Conservation (phyloP, 768 basidiomycete genomes). For the Lactifluus pinguis region DNA sequence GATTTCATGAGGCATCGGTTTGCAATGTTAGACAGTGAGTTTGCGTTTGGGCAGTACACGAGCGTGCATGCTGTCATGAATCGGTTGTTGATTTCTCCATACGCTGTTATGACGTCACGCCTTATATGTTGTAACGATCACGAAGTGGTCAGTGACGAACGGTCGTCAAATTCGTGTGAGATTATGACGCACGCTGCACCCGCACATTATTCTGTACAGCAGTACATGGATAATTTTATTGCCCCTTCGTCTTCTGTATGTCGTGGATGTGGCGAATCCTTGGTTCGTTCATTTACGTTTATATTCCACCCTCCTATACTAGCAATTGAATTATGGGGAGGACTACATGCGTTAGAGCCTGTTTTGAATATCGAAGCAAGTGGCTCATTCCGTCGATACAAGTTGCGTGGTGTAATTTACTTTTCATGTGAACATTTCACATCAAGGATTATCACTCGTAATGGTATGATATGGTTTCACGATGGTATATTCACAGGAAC, state of each 20-base stretch:
- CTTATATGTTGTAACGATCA: background rate
- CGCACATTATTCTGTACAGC: too few species aligned
- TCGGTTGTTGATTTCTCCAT: background rate
- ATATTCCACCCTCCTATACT: background rate
- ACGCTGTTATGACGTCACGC: background rate
- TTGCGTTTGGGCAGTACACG: background rate
- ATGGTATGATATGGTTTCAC: background rate
- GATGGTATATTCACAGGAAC: background rate
- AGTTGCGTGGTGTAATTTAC: background rate
- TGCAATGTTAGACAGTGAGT: background rate
- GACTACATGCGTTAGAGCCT: background rate
- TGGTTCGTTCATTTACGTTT: background rate
- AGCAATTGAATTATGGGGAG: background rate
- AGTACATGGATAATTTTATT: too few species aligned
- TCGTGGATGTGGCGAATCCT: background rate
- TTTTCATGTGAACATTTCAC: background rate
- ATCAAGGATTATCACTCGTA: background rate
- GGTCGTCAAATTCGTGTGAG: background rate
- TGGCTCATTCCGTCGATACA: background rate
- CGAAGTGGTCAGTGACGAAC: background rate
- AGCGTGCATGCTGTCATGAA: background rate
- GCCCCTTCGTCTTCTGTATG: too few species aligned
- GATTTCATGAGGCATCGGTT: background rate
- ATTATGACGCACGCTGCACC: too few species aligned
- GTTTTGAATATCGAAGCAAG: too few species aligned